Evolutionary conservation across 352 stramenopile species (phyloP), one percentile per base, ranked within the genome.

Genomic region (Hyaloperonospora brassicae): DNA sequence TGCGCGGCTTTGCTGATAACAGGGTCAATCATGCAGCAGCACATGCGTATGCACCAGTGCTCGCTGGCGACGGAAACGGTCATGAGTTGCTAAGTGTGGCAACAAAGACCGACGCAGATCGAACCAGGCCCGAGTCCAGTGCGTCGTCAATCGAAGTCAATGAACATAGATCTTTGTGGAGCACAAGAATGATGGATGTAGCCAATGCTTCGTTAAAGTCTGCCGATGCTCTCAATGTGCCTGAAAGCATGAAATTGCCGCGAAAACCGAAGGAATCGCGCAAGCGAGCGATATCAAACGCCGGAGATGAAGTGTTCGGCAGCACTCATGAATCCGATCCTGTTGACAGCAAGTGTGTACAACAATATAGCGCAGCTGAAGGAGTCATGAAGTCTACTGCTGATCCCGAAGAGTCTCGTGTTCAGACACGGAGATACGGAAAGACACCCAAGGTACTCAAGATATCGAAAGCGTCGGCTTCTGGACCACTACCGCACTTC

Each of bases 1-100:
- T 65, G 38, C 57, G 64, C 2, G 50, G 52, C 7, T 79, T 87
- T 50, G 55, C 55, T 31, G 64, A 72, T 12, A 86, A 80, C 49
- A 66, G 70, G 11, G 45, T 53, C 23, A 73, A 62, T 0, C 76
- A 86, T 45, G 59, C 57, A 31, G 48, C 59, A 6, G 61, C 59
- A 21, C 59, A 71, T 36, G 63, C 51, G 10, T 71, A 71, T 23
- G 48, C 40, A 6, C 14, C 35, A 23, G 39, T 47, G 0, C 23
- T 47, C 7, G 17, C 22, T 34, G 40, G 14, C 24, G 42, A 7
- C 14, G 43, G 12, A 1, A 47, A 60, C 4, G 6, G 34, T 22
- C n/a, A 11, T 39, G 34, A 45, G 7, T 2, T 36, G 11, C 23
- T 27, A 13, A 52, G n/a, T 17, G 17, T 41, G 14, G 25, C 14